Evolutionary conservation across 2,329 filamentous ascomycete species (phyloP).

Genomic region (Botrytis porri): DNA sequence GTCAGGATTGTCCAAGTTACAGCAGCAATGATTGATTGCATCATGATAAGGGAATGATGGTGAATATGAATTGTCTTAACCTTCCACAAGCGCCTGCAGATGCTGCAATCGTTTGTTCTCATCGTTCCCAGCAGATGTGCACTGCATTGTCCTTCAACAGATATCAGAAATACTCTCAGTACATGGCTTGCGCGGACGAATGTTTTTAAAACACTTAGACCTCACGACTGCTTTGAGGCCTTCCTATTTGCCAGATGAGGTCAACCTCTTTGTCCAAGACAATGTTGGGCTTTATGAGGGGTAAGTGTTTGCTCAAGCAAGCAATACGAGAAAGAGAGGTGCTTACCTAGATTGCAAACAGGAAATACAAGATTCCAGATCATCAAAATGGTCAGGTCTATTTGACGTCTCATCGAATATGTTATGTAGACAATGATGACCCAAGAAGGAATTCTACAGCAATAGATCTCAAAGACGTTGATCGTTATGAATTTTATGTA

Average conservation of each 20-base stretch:
- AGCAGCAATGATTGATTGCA: not conserved
- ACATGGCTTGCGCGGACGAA: constrained; percentile 63
- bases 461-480: constrained; percentile 85
- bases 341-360: constrained; percentile 39
- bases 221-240: constrained; percentile 95
- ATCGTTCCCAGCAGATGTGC: constrained; percentile 4
- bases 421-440: constrained; percentile 88
- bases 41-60: constrained; percentile 3
- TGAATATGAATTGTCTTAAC: not conserved
- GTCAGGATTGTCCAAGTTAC: not conserved
- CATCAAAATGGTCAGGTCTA: constrained; percentile 97
- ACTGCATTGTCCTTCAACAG: constrained; percentile 1
- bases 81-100: not conserved
- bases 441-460: constrained; percentile 81
- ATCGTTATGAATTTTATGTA: constrained; percentile 87
- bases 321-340: not conserved
- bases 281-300: constrained; percentile 97
- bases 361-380: constrained; percentile 91
- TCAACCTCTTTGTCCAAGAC: constrained; percentile 93
- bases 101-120: not conserved
- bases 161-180: constrained; percentile 17
- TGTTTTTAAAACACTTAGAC: constrained; percentile 96
- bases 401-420: constrained; percentile 89
- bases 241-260: constrained; percentile 88
- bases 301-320: constrained; percentile 52